phyloP scores from a whole-genome alignment of 257 asterid genomes.

The Salvia miltiorrhiza region DNA sequence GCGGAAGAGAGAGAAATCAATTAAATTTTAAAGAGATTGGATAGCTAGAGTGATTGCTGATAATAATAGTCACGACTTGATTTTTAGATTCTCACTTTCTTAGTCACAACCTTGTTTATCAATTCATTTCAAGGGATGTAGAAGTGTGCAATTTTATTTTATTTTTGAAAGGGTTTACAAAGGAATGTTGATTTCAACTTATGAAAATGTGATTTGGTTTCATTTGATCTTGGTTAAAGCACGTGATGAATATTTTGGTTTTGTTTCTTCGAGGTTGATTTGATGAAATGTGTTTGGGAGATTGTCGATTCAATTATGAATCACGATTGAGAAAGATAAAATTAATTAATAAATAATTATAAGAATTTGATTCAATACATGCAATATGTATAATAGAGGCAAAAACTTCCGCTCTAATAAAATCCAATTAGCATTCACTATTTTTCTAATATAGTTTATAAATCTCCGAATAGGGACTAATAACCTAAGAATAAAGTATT shows the following conservation, averaged over 20 bases:
- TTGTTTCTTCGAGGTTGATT: not conserved
- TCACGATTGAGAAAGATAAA: too few relatives aligned
- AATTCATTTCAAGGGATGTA: not conserved
- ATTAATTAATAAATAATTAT: too few relatives aligned
- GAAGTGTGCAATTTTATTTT: not conserved
- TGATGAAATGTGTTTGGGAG: not conserved
- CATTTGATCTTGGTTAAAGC: not conserved
- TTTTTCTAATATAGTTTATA: too few relatives aligned
- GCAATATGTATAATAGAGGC: too few relatives aligned
- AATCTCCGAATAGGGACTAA: too few relatives aligned
- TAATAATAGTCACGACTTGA: too few relatives aligned
- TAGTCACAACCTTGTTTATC: not conserved
- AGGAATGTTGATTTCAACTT: not conserved
- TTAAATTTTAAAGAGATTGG: constrained; percentile 10
- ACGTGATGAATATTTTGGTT: not conserved
- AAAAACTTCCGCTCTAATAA: too few relatives aligned
- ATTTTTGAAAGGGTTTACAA: not conserved
- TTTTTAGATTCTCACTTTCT: too few relatives aligned
- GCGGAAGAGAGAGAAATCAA: not conserved
- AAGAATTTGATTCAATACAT: too few relatives aligned
- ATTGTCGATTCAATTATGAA: not conserved
- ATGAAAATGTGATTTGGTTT: not conserved
- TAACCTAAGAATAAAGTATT: too few relatives aligned
- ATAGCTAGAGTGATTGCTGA: too few relatives aligned
- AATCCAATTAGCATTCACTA: too few relatives aligned